A percentile compares a stretch with the other conserved stretches of the same genome.
These are phyloP conservation scores for Heliosperma pusillum DNA, from an alignment of 148 eudicot genomes.

Conservation along the genomic window DNA sequence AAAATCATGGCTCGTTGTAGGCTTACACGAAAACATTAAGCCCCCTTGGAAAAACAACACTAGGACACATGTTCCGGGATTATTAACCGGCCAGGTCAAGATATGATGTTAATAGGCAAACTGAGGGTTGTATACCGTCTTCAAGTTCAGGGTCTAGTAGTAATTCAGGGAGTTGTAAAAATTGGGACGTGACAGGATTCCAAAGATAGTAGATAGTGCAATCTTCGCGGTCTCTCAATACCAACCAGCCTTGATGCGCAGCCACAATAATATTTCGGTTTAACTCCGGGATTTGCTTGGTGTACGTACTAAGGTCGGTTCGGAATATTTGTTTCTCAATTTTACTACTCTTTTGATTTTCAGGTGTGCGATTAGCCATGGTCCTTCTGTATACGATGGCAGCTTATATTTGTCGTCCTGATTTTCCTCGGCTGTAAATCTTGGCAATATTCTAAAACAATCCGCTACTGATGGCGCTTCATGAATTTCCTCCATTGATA, in stretches of 20 bases:
- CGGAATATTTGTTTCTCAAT: background rate
- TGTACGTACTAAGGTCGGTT: background rate
- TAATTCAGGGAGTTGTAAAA: background rate
- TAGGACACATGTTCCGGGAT: background rate
- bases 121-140: background rate
- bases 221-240: background rate
- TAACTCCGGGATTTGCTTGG: conserved; percentile 13
- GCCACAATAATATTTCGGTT: background rate
- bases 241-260: background rate
- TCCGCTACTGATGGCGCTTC: background rate
- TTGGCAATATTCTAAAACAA: background rate
- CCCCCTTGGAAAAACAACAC: background rate
- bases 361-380: background rate
- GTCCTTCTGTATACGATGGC: background rate
- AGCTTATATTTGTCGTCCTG: background rate
- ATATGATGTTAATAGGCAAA: background rate
- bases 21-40: background rate
- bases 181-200: background rate
- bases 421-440: background rate
- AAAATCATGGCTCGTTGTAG: background rate
- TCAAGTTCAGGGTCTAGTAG: no score
- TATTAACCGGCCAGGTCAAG: background rate
- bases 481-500: background rate
- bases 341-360: background rate
- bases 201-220: background rate